Base-by-base conservation (phyloP, 352 stramenopile species). In the Phytophthora pistaciae region DNA sequence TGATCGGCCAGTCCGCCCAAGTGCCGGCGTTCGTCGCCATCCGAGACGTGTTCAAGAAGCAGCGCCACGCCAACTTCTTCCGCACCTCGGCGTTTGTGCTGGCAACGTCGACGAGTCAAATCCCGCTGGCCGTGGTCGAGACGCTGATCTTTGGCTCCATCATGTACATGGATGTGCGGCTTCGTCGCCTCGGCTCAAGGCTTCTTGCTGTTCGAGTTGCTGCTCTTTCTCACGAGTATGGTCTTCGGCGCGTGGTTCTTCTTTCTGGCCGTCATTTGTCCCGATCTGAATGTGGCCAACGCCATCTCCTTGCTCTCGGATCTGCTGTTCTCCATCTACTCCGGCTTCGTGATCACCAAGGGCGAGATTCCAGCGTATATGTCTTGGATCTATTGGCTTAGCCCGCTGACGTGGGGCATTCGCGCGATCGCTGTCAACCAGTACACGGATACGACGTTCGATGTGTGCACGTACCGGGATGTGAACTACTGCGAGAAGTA, bases 101-200 rank as follows among this genome's bases (percentile, higher is more conserved):
- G 31, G 87, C 82, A 5, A 79, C 70, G 1, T 85, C 71, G 7
- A 38, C 85, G 9, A 79, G 79, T 14, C 75, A 85, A 44, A 57
- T 91, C 23, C 75, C 86, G 60, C 78, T 91, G 46, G 69, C 70
- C 53, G 23, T 87, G 0, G 58, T 95, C 23, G 91, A 97, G 75
- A 88, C 87, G 0, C 44, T 97, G 18, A 59, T 95, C 5, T 97
- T 97, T 75, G 91, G 90, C 27, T 88, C 77, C 3, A 72, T 96
- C 49, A 66, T 97, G 1, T 98, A 97, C 70, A n/a, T 98, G 86
- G 81, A 93, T 97, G 77, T 79, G 92, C 59, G 92, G 92, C 21
- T 89, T 96, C 46, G 74, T 83, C 0, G 60, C 8, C 58, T 68
- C 21, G 60, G 3, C 94, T 82, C 64, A 6, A 50, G 20, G 53